Evolutionary conservation across 257 asterid genomes (phyloP).

Genomic region (Cinchona pubescens): DNA sequence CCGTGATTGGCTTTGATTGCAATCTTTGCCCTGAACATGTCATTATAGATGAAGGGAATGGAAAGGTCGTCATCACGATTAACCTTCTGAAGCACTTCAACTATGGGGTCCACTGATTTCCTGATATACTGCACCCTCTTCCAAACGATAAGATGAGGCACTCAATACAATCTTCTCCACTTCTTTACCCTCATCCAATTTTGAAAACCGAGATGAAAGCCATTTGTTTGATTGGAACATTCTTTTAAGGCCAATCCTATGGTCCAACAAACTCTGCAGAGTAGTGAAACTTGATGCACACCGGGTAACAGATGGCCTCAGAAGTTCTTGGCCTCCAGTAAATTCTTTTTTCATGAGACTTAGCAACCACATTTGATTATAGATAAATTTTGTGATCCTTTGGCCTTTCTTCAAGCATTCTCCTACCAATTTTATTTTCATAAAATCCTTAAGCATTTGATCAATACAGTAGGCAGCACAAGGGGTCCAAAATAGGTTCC

Average conservation of each 20-base stretch:
- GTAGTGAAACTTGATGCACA: conserved; percentile 69
- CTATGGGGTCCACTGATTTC: conserved; percentile 74
- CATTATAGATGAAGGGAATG: conserved; percentile 69
- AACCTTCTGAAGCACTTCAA: conserved; percentile 72
- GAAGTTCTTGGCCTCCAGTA: conserved; percentile 71
- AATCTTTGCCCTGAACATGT: conserved; percentile 67
- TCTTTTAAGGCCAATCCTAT: conserved; percentile 66
- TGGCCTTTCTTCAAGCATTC: conserved; percentile 81
- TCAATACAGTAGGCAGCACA: conserved; percentile 80
- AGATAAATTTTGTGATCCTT: conserved; percentile 70
- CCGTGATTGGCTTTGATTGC: conserved; percentile 64
- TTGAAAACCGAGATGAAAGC: conserved; percentile 68
- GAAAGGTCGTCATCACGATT: conserved; percentile 67
- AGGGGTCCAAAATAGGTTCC: conserved; percentile 78
- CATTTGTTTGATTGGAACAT: conserved; percentile 84
- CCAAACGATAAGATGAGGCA: conserved; percentile 88
- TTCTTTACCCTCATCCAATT: conserved; percentile 77
- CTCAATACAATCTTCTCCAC: conserved; percentile 68
- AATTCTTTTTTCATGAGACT: conserved; percentile 79
- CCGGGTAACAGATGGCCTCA: conserved; percentile 61
- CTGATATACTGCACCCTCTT: conserved; percentile 63
- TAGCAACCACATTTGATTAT: conserved; percentile 66
- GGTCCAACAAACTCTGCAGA: conserved; percentile 69
- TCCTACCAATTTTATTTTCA: conserved; percentile 62
- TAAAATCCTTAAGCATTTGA: conserved; percentile 62